Base-by-base conservation (phyloP, 495 filamentous ascomycete genomes). In the Aspergillus cavernicola region DNA sequence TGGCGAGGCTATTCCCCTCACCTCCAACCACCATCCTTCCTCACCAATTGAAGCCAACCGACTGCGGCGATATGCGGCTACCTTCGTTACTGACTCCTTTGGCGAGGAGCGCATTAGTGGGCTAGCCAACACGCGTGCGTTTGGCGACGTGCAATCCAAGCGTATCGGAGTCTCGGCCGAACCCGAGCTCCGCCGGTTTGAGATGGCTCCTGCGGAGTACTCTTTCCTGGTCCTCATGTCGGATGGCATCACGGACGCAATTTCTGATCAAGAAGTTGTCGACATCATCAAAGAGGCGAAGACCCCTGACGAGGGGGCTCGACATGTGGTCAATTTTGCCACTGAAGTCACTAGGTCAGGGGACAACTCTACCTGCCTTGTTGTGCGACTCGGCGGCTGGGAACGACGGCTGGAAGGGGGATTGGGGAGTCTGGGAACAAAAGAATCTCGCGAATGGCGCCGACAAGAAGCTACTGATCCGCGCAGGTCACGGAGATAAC, bases 91-190 rank as follows among this genome's bases (percentile, higher is more conserved):
- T 0, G 93, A 98, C 66, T 93, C 89, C 13, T 97, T 97, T 63
- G 93, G 93, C 61, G 95, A 98, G 68, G 95, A 97, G 66, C 90
- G 93, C 55, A 90, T 98, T 73, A 83, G 83, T 46, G 91, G 92
- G 0, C 81, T 98, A 1, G 93, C 93, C 60, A 98, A 98, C 71
- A 92, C 88, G 8, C 88, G 93, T 6, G 79, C 92, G 2, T 97
- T 98, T 60, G 93, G 93, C 26, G 93, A 97, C 70, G 87, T 96
- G 60, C 80, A 80, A 46, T 87, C 85, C 31, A 98, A 98, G 67
- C 88, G 90, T 39, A 83, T 97, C 33, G 93, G 93, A 28, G 92
- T 98, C 4, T 88, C 84, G 2, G 95, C 93, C 1, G 93, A 98
- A 68, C 93, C 93, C 0, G 92, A 97, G 59, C 81, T 95, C 47